Percentiles rank a stretch among this genome's conserved stretches.
phyloP scores from a whole-genome alignment of 1,139 yeast species.

The Chernovozyma aurita region DNA sequence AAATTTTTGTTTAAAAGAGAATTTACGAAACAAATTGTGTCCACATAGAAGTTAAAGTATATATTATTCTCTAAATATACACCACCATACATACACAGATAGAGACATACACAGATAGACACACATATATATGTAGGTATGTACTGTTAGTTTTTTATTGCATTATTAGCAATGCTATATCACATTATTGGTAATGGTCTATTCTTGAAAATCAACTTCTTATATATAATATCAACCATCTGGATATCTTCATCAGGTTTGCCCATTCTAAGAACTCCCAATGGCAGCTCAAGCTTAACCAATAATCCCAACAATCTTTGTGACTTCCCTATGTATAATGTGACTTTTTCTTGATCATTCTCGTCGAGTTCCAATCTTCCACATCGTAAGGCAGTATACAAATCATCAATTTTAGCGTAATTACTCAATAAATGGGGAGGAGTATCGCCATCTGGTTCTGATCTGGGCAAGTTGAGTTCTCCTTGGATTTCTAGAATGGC shows the following conservation, averaged over 20 bases:
- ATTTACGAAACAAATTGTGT: too few relatives aligned
- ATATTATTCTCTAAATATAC: too few relatives aligned
- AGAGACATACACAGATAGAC: too few relatives aligned
- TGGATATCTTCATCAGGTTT: slow-evolving; percentile 26
- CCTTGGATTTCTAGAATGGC: slow-evolving; percentile 69
- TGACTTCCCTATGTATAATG: slow-evolving; percentile 59
- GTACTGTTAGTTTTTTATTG: too few relatives aligned
- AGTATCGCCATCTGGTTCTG: slow-evolving; percentile 22
- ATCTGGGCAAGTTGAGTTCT: slow-evolving; percentile 51
- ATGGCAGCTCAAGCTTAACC: slow-evolving; percentile 53
- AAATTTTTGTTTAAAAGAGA: too few relatives aligned
- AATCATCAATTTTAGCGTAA: slow-evolving; percentile 31
- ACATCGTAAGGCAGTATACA: slow-evolving; percentile 49
- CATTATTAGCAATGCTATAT: too few relatives aligned
- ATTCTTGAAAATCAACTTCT: slow-evolving; percentile 55
- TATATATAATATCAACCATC: slow-evolving; percentile 54
- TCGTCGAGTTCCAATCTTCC: slow-evolving; percentile 55
- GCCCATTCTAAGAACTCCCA: slow-evolving; percentile 53
- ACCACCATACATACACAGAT: too few relatives aligned
- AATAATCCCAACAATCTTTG: slow-evolving; percentile 61
- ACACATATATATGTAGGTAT: too few relatives aligned
- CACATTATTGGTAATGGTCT: slow-evolving; percentile 76
- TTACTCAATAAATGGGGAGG: slow-evolving; percentile 21
- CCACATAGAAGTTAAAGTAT: too few relatives aligned
- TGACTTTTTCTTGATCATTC: slow-evolving; percentile 40